Conservation (phyloP, 768 basidiomycete species). For the Termitomyces sp. region DNA sequence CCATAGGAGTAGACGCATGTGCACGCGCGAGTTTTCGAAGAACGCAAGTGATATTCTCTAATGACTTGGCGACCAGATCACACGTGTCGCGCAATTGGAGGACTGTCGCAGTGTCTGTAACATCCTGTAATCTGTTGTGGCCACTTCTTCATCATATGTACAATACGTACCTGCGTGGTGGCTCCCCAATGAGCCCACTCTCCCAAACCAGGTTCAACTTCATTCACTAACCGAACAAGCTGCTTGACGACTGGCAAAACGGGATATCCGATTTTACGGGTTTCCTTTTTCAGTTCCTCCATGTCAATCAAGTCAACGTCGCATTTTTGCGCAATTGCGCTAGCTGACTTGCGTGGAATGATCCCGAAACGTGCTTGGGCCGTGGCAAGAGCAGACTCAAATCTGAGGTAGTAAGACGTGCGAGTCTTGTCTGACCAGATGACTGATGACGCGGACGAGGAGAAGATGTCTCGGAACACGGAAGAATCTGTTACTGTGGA, state of each 20-base stretch:
- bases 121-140: conserved; percentile 28
- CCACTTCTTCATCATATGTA: neutral
- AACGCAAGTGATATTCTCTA: conserved; percentile 23
- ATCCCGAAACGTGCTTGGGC: conserved; percentile 33
- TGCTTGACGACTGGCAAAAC: conserved; percentile 40
- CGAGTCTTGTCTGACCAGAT: conserved; percentile 37
- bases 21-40: conserved; percentile 20
- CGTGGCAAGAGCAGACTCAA: conserved; percentile 27
- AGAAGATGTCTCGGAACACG: conserved; percentile 37
- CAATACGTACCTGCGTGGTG: conserved; percentile 35
- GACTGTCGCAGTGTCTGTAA: conserved; percentile 42
- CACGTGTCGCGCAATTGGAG: conserved; percentile 38
- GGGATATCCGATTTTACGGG: conserved; percentile 39
- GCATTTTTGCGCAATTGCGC: conserved; percentile 30
- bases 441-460: conserved; percentile 28
- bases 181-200: conserved; percentile 47
- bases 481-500: conserved; percentile 28
- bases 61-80: conserved; percentile 22
- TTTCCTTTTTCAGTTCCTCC: conserved; percentile 31
- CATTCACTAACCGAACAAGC: conserved; percentile 33
- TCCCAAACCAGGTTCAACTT: conserved; percentile 27
- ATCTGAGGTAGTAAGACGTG: conserved; percentile 28
- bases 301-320: conserved; percentile 32
- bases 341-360: conserved; percentile 34
- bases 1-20: conserved; percentile 37